Conservation (phyloP, 768 basidiomycete species). For the Boletellus emodensis region DNA sequence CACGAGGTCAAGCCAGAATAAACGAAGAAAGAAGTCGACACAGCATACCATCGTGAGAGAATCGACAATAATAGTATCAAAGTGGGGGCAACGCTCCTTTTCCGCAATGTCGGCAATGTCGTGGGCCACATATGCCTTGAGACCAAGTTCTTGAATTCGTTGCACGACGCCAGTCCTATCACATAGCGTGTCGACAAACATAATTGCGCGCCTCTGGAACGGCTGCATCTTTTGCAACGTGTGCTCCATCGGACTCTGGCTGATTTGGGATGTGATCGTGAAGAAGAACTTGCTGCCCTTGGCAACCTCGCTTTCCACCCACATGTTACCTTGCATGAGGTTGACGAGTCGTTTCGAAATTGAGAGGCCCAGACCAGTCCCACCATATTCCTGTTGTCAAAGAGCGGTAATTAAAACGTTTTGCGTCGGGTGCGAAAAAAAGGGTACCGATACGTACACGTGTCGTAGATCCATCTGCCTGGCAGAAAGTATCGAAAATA, state of each 20-base stretch:
- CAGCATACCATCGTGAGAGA: constrained; percentile 67
- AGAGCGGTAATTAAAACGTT: constrained; percentile 14
- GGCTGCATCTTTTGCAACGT: constrained; percentile 78
- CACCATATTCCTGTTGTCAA: constrained; percentile 79
- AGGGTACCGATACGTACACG: constrained; percentile 48
- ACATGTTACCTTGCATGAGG: constrained; percentile 98
- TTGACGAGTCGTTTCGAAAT: constrained; percentile 96
- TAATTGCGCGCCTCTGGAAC: constrained; percentile 82
- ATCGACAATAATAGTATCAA: constrained; percentile 96
- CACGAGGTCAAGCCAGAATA: constrained; percentile 15
- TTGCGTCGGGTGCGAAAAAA: constrained; percentile 7
- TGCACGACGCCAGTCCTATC: constrained; percentile 75
- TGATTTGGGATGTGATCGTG: constrained; percentile 86
- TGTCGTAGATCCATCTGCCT: constrained; percentile 97
- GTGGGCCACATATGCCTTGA: constrained; percentile 73
- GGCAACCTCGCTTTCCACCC: constrained; percentile 94
- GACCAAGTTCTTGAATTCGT: constrained; percentile 72
- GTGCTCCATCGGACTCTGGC: constrained; percentile 66
- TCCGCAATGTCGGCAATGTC: constrained; percentile 78
- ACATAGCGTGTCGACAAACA: constrained; percentile 84
- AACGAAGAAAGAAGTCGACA: not conserved
- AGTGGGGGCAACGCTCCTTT: constrained; percentile 78
- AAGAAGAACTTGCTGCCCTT: constrained; percentile 97
- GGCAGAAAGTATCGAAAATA: constrained; percentile 99
- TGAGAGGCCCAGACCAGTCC: constrained; percentile 92